Percentiles rank a stretch among this genome's conserved stretches.
phyloP scores from a whole-genome alignment of 2,329 filamentous ascomycete genomes.

The Penicillium brasilianum region DNA sequence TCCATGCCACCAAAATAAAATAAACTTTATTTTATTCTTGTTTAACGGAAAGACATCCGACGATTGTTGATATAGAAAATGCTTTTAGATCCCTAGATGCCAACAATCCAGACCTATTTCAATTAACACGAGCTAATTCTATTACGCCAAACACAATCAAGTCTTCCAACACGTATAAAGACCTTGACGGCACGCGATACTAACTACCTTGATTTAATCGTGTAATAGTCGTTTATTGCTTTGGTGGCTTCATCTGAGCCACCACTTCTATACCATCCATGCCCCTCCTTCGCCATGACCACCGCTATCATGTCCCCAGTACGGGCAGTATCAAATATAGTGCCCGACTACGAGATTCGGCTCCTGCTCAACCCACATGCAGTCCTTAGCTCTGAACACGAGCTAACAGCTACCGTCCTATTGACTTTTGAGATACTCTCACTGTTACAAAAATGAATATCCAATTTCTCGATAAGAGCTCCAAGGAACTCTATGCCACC shows the following conservation, averaged over 20 bases:
- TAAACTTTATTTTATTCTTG: conserved; percentile 3
- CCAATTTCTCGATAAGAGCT: conserved; percentile 45
- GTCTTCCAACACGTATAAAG: background rate
- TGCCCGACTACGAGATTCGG: conserved; percentile 44
- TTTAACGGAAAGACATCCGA: too few relatives aligned
- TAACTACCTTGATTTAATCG: background rate
- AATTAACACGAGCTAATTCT: background rate
- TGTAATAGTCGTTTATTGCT: conserved; percentile 8
- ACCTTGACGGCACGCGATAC: background rate
- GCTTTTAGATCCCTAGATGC: background rate
- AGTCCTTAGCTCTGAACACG: conserved; percentile 36
- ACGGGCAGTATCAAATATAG: conserved; percentile 28
- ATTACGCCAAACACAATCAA: background rate
- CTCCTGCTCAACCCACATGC: conserved; percentile 39
- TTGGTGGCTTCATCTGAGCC: background rate
- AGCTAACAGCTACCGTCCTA: conserved; percentile 37
- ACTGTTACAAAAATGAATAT: conserved; percentile 43
- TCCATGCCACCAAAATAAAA: background rate
- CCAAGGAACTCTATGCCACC: conserved; percentile 39
- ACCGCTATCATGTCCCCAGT: conserved; percentile 2
- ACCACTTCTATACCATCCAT: conserved; percentile 5
- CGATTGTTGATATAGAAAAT: too few relatives aligned
- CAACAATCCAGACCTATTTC: background rate
- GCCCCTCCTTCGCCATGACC: conserved; percentile 5
- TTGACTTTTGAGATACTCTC: conserved; percentile 38